Percentiles rank a stretch among this genome's conserved stretches.
These are phyloP conservation scores for Nothomitra cinnamomea DNA, from an alignment of 2,329 filamentous ascomycete species.

Conservation along the genomic window DNA sequence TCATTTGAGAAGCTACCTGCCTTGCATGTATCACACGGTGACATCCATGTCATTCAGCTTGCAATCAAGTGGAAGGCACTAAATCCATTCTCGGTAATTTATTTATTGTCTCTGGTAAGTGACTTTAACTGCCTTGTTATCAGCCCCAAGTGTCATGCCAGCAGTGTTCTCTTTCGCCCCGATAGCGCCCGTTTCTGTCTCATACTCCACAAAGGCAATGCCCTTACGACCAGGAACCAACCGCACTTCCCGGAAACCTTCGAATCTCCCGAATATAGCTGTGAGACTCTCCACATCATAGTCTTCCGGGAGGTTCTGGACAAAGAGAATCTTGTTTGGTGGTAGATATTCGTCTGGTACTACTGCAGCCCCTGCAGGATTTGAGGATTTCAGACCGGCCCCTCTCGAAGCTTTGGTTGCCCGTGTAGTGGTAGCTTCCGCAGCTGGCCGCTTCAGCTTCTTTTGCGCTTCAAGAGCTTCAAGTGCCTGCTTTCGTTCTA, in stretches of 20 bases:
- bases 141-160: conserved; percentile 61
- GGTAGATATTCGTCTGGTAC: conserved; percentile 97
- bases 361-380: conserved; percentile 47
- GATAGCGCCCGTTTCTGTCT: conserved; percentile 75
- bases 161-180: conserved; percentile 86
- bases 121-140: conserved; percentile 70
- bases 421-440: conserved; percentile 30
- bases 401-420: conserved; percentile 55
- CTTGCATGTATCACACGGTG: too few species aligned
- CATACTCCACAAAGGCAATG: conserved; percentile 95
- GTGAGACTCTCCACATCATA: conserved; percentile 68
- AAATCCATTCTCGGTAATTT: background rate
- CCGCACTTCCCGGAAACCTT: conserved; percentile 86
- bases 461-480: conserved; percentile 66
- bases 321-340: conserved; percentile 90
- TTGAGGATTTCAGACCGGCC: conserved; percentile 60
- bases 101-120: conserved; percentile 81
- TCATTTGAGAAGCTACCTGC: too few species aligned
- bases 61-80: too few species aligned
- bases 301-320: conserved; percentile 80
- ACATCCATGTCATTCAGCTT: too few species aligned
- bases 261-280: conserved; percentile 71
- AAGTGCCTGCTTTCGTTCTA: conserved; percentile 63
- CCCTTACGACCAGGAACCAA: conserved; percentile 71
- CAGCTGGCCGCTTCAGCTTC: conserved; percentile 48